phyloP scores from a whole-genome alignment of 2,329 filamentous ascomycete genomes.

The Ophiostoma sp. region DNA sequence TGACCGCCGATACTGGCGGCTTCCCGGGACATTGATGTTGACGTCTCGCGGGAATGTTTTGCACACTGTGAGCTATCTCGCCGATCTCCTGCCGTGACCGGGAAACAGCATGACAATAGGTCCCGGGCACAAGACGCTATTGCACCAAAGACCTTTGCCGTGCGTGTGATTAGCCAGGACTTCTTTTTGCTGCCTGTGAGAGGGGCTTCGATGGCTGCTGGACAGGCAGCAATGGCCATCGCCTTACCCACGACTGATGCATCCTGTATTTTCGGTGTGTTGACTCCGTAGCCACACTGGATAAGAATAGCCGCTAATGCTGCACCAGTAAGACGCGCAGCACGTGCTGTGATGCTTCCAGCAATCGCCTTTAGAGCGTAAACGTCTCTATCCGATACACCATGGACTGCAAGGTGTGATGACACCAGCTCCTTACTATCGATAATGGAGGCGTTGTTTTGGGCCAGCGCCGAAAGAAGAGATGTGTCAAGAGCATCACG shows the following conservation, averaged over 20 bases:
- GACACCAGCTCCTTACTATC: neutral
- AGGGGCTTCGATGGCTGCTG: too few relatives aligned
- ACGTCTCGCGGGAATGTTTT: neutral
- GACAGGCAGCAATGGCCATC: neutral
- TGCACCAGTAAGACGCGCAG: slow-evolving; percentile 81
- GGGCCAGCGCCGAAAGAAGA: neutral
- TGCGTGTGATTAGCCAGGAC: neutral
- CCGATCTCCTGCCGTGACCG: neutral
- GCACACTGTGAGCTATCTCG: too few relatives aligned
- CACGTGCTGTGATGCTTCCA: slow-evolving; percentile 76
- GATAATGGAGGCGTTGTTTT: neutral
- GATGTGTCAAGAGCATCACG: neutral
- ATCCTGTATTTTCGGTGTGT: neutral
- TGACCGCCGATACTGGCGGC: too few relatives aligned
- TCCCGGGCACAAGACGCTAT: neutral
- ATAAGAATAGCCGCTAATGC: slow-evolving; percentile 79
- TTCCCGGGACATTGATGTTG: neutral
- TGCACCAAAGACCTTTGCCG: neutral
- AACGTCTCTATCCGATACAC: slow-evolving; percentile 50
- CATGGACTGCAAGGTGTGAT: neutral
- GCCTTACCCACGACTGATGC: neutral
- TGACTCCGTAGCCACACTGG: slow-evolving; percentile 51
- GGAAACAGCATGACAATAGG: neutral
- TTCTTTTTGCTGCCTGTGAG: too few relatives aligned
- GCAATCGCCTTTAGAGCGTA: slow-evolving; percentile 77